Base-by-base conservation (phyloP, 2,329 filamentous ascomycete species). In the Pseudogymnoascus sp. region DNA sequence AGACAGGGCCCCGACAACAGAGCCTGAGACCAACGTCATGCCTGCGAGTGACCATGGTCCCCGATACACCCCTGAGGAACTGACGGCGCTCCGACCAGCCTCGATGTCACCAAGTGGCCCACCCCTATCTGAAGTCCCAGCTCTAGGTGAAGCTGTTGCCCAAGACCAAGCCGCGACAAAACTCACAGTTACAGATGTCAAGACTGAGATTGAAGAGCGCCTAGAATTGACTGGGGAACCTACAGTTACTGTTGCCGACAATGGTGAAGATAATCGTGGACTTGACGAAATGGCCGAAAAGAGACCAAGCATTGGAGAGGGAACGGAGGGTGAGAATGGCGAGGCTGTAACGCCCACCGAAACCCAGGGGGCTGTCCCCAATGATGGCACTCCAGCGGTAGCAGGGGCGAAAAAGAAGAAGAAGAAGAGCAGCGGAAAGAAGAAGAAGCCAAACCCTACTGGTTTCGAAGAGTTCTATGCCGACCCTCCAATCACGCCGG, bases 391-490 rank as follows among this genome's bases (percentile, higher is more conserved):
- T 36, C 17, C 62, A 60, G 61, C 11, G n/a, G 62, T 61, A 6
- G 35, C 4, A 19, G 21, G 31, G 21, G 36, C 47, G 4, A 64
- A 64, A 50, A 65, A 64, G 53, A 77, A 76, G 68, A 78, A 76
- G 67, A 77, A 76, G 63, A 78, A 73, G 61, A 69, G 68, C 15
- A 73, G 71, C 33, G 67, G 67, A n/a, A 75, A 74, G 64, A 74
- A 67, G 23, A 71, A 67, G 61, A 69, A 69, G 47, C 44, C 68
- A 35, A 40, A 60, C 17, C n/a, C 70, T 76, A 88, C 84, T 5
- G 90, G 90, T 0, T 93, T 92, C 64, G 90, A 93, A 75, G 87
- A 92, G 66, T 91, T 85, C 74, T 95, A 85, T 72, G 86, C 89
- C 11, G 93, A 97, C 74, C 82, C 87, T 0, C 92, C 92, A 0